These are phyloP conservation scores for Hirschioporus abietinus DNA, from an alignment of 768 basidiomycete genomes.

Conservation along the genomic window DNA sequence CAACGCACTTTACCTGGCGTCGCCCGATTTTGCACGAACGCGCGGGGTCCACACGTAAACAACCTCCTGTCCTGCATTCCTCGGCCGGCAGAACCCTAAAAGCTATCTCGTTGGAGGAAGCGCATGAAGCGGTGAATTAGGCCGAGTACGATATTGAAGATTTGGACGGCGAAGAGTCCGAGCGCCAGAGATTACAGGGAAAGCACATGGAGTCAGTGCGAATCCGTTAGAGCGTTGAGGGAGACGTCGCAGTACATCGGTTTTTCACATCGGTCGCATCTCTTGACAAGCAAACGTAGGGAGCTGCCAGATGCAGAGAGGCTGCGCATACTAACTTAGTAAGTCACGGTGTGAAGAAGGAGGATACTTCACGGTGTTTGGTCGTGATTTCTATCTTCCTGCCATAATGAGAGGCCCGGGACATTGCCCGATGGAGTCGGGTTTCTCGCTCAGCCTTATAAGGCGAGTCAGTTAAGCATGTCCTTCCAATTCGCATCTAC, in stretches of 20 bases:
- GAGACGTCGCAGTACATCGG: constrained; percentile 8
- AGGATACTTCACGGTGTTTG: too few species aligned
- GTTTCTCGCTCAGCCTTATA: too few species aligned
- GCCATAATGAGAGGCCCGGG: too few species aligned
- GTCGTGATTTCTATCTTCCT: too few species aligned
- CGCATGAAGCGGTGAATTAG: constrained; percentile 2
- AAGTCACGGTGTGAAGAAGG: too few species aligned
- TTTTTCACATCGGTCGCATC: constrained; percentile 6
- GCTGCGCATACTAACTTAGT: too few species aligned
- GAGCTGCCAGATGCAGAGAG: too few species aligned
- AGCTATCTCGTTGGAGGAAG: constrained; percentile 8
- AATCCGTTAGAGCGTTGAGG: constrained; percentile 12
- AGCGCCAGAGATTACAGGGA: constrained; percentile 9
- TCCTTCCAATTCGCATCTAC: too few species aligned
- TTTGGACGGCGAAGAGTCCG: constrained; percentile 12
- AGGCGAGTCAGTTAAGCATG: too few species aligned
- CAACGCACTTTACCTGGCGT: constrained; percentile 16
- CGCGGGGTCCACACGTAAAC: constrained; percentile 15
- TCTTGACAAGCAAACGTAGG: too few species aligned
- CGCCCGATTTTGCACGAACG: constrained; percentile 13
- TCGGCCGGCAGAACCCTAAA: constrained; percentile 13
- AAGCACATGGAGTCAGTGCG: constrained; percentile 5
- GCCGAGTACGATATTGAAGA: constrained; percentile 7
- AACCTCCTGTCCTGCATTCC: constrained; percentile 11
- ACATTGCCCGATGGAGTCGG: too few species aligned